phyloP scores from a whole-genome alignment of 305 asterid genomes.

The Andrographis paniculata region DNA sequence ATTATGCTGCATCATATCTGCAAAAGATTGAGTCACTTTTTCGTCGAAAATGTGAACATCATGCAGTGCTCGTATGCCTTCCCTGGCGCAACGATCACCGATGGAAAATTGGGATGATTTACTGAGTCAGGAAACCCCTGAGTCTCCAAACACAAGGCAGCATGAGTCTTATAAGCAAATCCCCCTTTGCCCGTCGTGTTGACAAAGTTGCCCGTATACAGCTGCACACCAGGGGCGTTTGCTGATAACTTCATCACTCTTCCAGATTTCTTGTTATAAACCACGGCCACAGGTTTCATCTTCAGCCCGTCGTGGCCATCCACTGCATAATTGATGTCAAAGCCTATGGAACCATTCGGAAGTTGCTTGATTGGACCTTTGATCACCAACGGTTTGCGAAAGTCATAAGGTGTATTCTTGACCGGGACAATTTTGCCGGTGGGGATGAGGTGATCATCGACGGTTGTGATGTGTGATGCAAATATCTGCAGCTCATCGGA shows the following conservation, averaged over 20 bases:
- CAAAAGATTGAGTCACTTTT: conserved; percentile 21
- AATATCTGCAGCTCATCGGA: conserved; percentile 49
- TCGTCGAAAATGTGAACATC: conserved; percentile 31
- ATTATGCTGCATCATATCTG: neutral
- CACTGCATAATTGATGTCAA: conserved; percentile 64
- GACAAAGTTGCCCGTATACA: conserved; percentile 52
- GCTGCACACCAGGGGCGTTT: conserved; percentile 55
- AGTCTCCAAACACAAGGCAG: conserved; percentile 74
- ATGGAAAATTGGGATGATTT: conserved; percentile 69
- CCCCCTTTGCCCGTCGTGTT: conserved; percentile 66
- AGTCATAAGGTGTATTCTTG: conserved; percentile 50
- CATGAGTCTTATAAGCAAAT: conserved; percentile 39
- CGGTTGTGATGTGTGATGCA: conserved; percentile 56
- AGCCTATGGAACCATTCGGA: conserved; percentile 38
- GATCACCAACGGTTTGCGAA: conserved; percentile 32
- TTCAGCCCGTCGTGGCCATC: conserved; percentile 23
- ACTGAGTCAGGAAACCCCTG: conserved; percentile 86
- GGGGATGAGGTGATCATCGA: conserved; percentile 45
- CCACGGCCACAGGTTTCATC: conserved; percentile 44
- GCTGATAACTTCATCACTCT: conserved; percentile 54
- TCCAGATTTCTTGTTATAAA: conserved; percentile 44
- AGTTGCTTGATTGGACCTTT: conserved; percentile 43
- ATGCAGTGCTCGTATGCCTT: conserved; percentile 37
- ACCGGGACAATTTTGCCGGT: conserved; percentile 37
- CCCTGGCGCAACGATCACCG: conserved; percentile 49